These are phyloP conservation scores for Saccharomycopsis selenospora DNA, from an alignment of 805 yeast species.

Conservation along the genomic window DNA sequence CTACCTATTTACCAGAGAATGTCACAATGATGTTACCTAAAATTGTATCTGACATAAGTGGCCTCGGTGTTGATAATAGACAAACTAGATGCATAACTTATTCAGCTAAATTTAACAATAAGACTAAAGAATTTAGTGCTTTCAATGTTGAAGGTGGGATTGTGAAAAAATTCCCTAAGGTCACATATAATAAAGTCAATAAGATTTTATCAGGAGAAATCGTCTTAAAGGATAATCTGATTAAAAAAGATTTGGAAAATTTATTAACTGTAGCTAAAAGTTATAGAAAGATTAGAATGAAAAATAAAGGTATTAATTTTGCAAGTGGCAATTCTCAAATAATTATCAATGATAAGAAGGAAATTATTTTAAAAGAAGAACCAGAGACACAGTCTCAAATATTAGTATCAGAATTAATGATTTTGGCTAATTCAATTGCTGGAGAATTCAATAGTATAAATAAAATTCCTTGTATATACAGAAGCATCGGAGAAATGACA, in stretches of 20 bases:
- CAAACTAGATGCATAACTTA: constrained; percentile 44
- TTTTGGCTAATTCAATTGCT: constrained; percentile 60
- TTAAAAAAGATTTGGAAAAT: constrained; percentile 30
- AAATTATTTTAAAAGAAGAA: constrained; percentile 25
- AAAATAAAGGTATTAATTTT: constrained; percentile 36
- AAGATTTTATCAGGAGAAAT: constrained; percentile 33
- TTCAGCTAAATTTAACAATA: constrained; percentile 30
- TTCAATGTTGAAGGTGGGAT: constrained; percentile 34
- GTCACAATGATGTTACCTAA: constrained; percentile 66
- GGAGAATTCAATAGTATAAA: constrained; percentile 40
- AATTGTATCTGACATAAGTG: constrained; percentile 42
- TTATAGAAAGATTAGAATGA: constrained; percentile 29
- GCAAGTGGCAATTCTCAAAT: constrained; percentile 4
- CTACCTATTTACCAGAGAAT: constrained; percentile 66
- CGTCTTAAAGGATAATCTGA: constrained; percentile 8
- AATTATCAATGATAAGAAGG: constrained; percentile 15
- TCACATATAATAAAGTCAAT: constrained; percentile 62
- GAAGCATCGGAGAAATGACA: constrained; percentile 27
- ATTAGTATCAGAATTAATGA: constrained; percentile 81
- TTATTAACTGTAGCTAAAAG: constrained; percentile 30
- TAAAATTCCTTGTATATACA: constrained; percentile 46
- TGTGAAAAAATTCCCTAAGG: constrained; percentile 38
- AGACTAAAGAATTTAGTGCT: constrained; percentile 22
- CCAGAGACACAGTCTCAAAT: constrained; percentile 42
- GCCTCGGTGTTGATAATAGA: constrained; percentile 39